phyloP scores from a whole-genome alignment of 2,329 filamentous ascomycete species.

The Xylariaceae sp. region DNA sequence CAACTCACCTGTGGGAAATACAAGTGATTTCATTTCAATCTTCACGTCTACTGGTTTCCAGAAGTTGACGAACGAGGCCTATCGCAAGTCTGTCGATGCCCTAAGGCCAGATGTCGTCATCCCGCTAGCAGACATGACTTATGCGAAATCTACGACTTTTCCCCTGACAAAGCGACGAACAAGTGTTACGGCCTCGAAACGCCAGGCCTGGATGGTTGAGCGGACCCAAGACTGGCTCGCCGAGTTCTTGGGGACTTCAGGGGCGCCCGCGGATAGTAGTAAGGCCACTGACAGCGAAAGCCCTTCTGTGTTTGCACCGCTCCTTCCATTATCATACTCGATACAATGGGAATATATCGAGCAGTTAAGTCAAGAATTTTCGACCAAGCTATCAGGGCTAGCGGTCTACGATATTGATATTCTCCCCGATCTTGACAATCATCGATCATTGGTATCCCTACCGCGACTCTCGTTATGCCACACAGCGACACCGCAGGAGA shows the following conservation, averaged over 20 bases:
- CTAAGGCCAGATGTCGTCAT: conserved; percentile 76
- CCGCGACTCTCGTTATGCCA: conserved; percentile 68
- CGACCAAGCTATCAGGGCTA: conserved; percentile 56
- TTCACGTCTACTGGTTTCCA: conserved; percentile 84
- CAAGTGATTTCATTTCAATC: conserved; percentile 64
- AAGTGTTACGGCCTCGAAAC: conserved; percentile 56
- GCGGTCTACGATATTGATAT: conserved; percentile 73
- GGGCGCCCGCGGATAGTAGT: conserved; percentile 28
- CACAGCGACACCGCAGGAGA: conserved; percentile 60
- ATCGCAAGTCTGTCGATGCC: conserved; percentile 56
- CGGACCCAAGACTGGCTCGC: conserved; percentile 78
- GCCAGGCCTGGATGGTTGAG: conserved; percentile 76
- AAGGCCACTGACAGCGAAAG: conserved; percentile 19
- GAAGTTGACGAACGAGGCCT: conserved; percentile 62
- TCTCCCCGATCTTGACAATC: conserved; percentile 58
- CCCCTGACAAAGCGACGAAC: conserved; percentile 54
- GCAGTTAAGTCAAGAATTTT: conserved; percentile 59
- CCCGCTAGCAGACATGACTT: conserved; percentile 67
- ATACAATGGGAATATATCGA: conserved; percentile 77
- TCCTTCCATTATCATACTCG: conserved; percentile 69
- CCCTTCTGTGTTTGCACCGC: conserved; percentile 53
- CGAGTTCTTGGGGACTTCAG: conserved; percentile 50
- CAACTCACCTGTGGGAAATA: conserved; percentile 63
- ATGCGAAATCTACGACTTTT: conserved; percentile 33
- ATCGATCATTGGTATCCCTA: conserved; percentile 51